phyloP scores from a whole-genome alignment of 208 protist species.

The Leishmania arabica region DNA sequence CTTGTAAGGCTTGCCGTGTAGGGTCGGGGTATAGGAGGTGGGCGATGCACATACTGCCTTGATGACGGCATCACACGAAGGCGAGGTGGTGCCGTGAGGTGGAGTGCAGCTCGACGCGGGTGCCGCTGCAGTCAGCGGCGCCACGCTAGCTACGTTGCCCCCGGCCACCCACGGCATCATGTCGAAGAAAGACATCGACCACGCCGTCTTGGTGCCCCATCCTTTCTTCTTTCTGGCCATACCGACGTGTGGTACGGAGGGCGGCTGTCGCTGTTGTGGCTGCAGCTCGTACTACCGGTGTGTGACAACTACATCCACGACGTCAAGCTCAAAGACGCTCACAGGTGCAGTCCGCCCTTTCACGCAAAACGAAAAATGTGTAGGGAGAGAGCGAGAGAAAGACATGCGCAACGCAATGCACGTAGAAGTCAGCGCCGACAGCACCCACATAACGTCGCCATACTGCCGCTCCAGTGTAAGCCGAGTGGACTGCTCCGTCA shows the following conservation, averaged over 20 bases:
- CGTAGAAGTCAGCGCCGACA: background rate
- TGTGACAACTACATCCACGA: background rate
- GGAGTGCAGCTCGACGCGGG: background rate
- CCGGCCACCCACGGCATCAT: conserved; percentile 12
- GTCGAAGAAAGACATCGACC: conserved; percentile 60
- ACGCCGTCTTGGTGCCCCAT: conserved; percentile 56
- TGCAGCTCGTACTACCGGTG: background rate
- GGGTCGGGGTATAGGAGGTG: background rate
- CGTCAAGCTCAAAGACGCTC: background rate
- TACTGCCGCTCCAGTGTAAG: background rate
- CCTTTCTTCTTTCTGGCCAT: conserved; percentile 6
- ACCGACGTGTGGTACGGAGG: background rate
- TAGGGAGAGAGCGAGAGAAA: background rate
- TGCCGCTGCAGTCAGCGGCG: background rate
- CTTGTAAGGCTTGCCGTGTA: conserved; percentile 17
- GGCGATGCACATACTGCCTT: background rate
- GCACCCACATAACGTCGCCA: background rate
- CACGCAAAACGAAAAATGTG: background rate
- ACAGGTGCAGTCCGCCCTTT: background rate
- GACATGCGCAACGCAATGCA: background rate
- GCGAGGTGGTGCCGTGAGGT: background rate
- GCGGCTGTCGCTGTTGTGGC: background rate
- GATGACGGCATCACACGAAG: background rate
- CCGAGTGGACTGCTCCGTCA: background rate
- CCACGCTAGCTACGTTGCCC: too few relatives aligned